Conservation (phyloP, 495 filamentous ascomycete species). For the Penicillium angulare region DNA sequence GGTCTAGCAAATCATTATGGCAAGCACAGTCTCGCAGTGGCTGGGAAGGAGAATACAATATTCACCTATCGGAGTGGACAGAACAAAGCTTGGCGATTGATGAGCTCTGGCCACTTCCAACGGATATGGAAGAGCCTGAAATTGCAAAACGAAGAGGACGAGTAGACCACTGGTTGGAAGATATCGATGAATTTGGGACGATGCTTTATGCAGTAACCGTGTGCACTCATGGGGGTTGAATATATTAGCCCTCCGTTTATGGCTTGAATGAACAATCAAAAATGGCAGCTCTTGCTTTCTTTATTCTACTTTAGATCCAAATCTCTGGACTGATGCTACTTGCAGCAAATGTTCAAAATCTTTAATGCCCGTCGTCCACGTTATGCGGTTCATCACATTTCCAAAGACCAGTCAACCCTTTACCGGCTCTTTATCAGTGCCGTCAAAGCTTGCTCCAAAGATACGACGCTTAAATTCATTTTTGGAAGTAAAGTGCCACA, state of each 20-base stretch:
- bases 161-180: conserved; percentile 44
- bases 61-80: conserved; percentile 39
- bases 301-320: too few relatives aligned
- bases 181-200: conserved; percentile 46
- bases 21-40: conserved; percentile 24
- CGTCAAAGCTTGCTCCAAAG: conserved; percentile 17
- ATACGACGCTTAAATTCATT: conserved; percentile 27
- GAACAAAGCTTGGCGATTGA: conserved; percentile 37
- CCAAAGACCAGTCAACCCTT: too few relatives aligned
- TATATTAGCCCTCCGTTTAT: too few relatives aligned
- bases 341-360: too few relatives aligned
- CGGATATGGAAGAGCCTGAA: conserved; percentile 21
- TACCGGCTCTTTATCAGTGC: not conserved
- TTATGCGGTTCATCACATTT: too few relatives aligned
- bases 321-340: too few relatives aligned
- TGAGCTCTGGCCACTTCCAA: conserved; percentile 43
- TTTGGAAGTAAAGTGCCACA: conserved; percentile 30
- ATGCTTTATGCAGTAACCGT: conserved; percentile 48
- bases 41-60: conserved; percentile 44
- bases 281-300: too few relatives aligned
- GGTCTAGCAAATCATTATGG: conserved; percentile 38
- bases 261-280: too few relatives aligned
- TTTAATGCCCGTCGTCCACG: too few relatives aligned
- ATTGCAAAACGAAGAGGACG: conserved; percentile 27
- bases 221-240: conserved; percentile 39